Base-by-base conservation (phyloP, 371 early-diverging fungal species). In the Rhizopus stolonifer region DNA sequence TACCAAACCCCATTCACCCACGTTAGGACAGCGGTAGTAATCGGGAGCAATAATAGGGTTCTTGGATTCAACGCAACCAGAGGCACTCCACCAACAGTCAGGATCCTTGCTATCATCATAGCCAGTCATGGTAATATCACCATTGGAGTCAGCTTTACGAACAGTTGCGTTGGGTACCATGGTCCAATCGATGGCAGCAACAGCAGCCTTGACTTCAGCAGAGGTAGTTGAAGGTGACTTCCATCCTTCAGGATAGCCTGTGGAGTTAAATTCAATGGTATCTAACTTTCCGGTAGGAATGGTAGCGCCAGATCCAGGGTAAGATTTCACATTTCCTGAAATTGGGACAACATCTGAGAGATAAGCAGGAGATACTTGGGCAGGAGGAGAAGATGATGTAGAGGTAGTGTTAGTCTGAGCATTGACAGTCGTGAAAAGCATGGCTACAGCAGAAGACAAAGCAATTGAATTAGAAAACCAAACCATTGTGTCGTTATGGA, bases 1-100 rank as follows among this genome's bases (percentile, higher is more conserved):
- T 47, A 55, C 55, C 46, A 73, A 54, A 52, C 77, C 77, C 77
- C 77, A 77, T 48, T 77, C 71, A 42, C 72, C 72, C 1, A 42
- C 64, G 11, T 63, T 49, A 22, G 69, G 71, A 32, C 77, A 77
- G 18, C 62, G 54, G 18, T 62, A 64, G 18, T 63, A 61, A 57
- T 77, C 77, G 11, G 69, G 49, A 19, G 77, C 71, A 24, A 77
- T 32, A 19, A 65, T 61, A 13, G 47, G 3, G 1, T 62, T 73
- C 55, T 77, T 77, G 15, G 77, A 69, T 39, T 52, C 52, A 24
- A 69, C 53, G 42, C 77, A 77, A 29, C 67, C 64, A 21, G 64
- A 56, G 39, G 67, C 65, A 24, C 67, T 51, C 69, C 69, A 69
- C 69, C 69, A 69, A 23, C 74, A 62, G 46, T 65, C 52, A 24